Conservation (phyloP, 148 eudicot genomes). For the Chenopodium suecicum region DNA sequence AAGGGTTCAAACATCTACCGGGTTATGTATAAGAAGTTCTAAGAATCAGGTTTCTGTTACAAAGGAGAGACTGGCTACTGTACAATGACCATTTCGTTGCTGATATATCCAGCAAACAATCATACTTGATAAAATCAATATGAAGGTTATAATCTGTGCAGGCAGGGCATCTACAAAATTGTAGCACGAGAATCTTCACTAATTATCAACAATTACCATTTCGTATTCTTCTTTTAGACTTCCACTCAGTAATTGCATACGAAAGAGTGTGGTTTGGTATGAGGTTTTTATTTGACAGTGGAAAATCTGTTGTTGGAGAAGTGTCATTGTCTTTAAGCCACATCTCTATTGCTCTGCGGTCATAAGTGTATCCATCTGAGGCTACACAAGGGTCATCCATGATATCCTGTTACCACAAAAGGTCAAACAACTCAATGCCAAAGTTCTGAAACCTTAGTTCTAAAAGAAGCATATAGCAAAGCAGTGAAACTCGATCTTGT, state of each 20-base stretch:
- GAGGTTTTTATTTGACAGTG: constrained; percentile 50
- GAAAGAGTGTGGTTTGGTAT: constrained; percentile 69
- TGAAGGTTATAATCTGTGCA: constrained; percentile 1
- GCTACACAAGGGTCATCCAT: constrained; percentile 93
- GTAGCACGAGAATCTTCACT: constrained; percentile 9
- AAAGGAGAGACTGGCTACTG: not conserved
- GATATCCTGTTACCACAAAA: constrained; percentile 46
- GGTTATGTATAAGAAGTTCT: constrained; percentile 9
- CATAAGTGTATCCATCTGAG: constrained; percentile 87
- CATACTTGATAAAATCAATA: not conserved
- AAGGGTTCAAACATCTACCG: constrained; percentile 55
- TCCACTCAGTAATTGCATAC: constrained; percentile 79
- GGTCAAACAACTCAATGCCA: not conserved
- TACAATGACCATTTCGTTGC: constrained; percentile 3
- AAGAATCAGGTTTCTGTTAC: not conserved
- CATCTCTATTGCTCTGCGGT: constrained; percentile 66
- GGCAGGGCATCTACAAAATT: constrained; percentile 13
- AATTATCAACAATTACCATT: constrained; percentile 4
- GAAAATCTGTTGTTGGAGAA: constrained; percentile 75
- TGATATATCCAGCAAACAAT: not conserved
- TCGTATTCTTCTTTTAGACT: constrained; percentile 32
- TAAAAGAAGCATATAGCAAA: not conserved
- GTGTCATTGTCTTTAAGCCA: constrained; percentile 68
- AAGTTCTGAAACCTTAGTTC: not conserved
- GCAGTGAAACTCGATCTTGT: not conserved